These are phyloP conservation scores for Clausena lansium DNA, from an alignment of 345 rosid species.

Conservation along the genomic window DNA sequence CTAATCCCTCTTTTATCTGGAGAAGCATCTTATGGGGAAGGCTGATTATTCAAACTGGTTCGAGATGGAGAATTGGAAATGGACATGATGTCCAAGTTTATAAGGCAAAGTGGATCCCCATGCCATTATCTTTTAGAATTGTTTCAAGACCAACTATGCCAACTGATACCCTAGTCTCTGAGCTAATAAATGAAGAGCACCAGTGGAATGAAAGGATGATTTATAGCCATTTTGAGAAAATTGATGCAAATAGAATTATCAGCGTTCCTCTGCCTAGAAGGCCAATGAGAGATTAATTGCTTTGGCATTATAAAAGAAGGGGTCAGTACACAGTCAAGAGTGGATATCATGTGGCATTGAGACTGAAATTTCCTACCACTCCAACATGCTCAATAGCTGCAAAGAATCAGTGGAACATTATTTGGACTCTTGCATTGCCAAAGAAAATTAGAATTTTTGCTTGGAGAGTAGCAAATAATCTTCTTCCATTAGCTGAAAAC, in stretches of 20 bases:
- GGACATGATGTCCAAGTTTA: neutral
- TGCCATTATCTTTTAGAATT: neutral
- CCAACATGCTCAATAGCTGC: too few relatives aligned
- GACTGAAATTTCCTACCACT: neutral
- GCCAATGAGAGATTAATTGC: neutral
- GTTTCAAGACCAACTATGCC: neutral
- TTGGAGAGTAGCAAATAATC: neutral
- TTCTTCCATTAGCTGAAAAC: neutral
- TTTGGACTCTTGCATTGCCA: neutral
- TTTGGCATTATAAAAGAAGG: neutral
- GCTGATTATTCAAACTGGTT: neutral
- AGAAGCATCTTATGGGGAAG: too few relatives aligned
- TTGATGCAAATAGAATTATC: rapidly evolving
- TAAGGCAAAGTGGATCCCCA: rapidly evolving
- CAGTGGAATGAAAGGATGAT: neutral
- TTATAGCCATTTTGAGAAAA: neutral
- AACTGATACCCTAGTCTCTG: too few relatives aligned
- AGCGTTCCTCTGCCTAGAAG: neutral
- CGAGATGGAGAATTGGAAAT: neutral
- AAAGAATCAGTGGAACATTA: neutral
- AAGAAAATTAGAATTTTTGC: too few relatives aligned
- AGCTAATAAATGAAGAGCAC: too few relatives aligned
- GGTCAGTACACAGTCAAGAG: too few relatives aligned
- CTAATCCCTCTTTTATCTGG: neutral
- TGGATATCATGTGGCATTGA: neutral